A percentile compares a stretch with the other conserved stretches of the same genome.
Conservation (phyloP, 345 rosid species). For the Lepidium aucheri region DNA sequence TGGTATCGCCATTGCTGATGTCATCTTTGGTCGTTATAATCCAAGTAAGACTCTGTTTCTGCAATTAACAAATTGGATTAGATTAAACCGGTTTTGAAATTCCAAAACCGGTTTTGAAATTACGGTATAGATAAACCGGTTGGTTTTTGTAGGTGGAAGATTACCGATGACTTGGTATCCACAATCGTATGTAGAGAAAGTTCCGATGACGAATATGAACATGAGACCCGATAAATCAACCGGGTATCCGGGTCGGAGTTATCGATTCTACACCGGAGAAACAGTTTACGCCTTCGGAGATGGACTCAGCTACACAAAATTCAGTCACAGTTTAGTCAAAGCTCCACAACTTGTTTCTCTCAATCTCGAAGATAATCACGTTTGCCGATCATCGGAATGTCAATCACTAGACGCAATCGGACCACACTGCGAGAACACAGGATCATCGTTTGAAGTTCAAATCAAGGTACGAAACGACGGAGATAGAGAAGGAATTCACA, state of each 20-base stretch:
- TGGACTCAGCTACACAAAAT: constrained; percentile 61
- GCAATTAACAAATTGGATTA: neutral
- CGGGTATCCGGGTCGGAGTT: constrained; percentile 86
- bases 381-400: constrained; percentile 53
- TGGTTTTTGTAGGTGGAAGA: constrained; percentile 58
- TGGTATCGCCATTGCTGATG: constrained; percentile 85
- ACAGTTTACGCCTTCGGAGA: constrained; percentile 80
- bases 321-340: constrained; percentile 39
- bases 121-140: neutral
- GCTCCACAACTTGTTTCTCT: constrained; percentile 51
- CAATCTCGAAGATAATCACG: constrained; percentile 41
- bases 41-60: constrained; percentile 48
- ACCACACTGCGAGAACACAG: constrained; percentile 38
- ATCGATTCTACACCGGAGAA: constrained; percentile 84
- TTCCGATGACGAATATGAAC: constrained; percentile 94
- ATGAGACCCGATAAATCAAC: constrained; percentile 69
- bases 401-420: constrained; percentile 47
- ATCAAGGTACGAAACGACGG: constrained; percentile 53
- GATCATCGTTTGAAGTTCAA: constrained; percentile 40
- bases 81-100: neutral
- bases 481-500: constrained; percentile 49
- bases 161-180: constrained; percentile 99
- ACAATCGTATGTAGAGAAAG: constrained; percentile 54
- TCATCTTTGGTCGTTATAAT: constrained; percentile 64
- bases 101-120: neutral